Percentiles rank a stretch among this genome's conserved stretches.
Conservation (phyloP, 2,329 filamentous ascomycete genomes). For the Colletotrichum horii region DNA sequence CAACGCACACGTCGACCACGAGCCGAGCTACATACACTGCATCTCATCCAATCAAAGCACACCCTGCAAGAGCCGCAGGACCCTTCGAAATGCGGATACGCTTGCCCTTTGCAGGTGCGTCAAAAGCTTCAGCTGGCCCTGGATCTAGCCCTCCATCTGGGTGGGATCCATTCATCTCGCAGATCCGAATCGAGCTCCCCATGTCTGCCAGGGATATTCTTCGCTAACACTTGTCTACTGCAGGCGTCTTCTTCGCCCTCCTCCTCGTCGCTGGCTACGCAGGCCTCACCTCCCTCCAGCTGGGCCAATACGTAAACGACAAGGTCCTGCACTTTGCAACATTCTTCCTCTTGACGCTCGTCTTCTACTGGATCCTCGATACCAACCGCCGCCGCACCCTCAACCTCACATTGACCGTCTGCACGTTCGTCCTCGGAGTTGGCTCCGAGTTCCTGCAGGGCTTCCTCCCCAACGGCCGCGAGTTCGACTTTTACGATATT, state of each 20-base stretch:
- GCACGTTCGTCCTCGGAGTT: conserved; percentile 73
- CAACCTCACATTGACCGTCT: conserved; percentile 81
- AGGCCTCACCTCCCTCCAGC: conserved; percentile 72
- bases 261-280: conserved; percentile 78
- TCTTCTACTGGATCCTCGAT: conserved; percentile 98
- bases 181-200: background rate
- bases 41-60: conserved; percentile 1
- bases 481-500: conserved; percentile 83
- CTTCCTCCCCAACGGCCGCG: conserved; percentile 74
- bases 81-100: conserved; percentile 75
- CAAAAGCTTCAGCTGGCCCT: background rate
- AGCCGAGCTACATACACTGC: background rate
- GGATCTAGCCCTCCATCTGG: background rate
- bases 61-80: conserved; percentile 11
- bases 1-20: background rate
- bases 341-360: conserved; percentile 86
- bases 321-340: conserved; percentile 86
- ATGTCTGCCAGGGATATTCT: background rate
- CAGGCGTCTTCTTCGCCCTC: conserved; percentile 74
- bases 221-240: conserved; percentile 17
- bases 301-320: conserved; percentile 74
- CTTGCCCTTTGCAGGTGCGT: conserved; percentile 83
- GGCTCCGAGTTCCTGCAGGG: conserved; percentile 80
- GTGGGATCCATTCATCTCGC: background rate
- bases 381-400: conserved; percentile 84